Percentiles rank a stretch among this genome's conserved stretches.
Conservation (phyloP, 352 stramenopile genomes). For the Albugo candida region DNA sequence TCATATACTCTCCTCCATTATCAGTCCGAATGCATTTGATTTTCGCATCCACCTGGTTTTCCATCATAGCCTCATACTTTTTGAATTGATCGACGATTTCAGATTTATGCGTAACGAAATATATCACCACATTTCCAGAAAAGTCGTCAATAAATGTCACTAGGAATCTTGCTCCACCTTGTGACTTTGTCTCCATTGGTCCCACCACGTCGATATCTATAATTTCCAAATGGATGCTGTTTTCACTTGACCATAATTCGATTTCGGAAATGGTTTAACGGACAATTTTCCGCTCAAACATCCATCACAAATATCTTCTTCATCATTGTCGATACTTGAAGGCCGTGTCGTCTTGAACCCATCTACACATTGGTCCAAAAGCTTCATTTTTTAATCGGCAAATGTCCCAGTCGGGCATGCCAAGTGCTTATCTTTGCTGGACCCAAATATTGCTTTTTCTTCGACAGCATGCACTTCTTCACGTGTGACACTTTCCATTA, state of each 20-base stretch:
- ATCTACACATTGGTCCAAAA: too few species aligned
- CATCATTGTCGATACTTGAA: neutral
- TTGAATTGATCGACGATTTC: conserved; percentile 6
- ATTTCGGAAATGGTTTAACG: neutral
- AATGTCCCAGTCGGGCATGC: too few species aligned
- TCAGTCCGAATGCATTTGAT: conserved; percentile 13
- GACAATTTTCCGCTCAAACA: neutral
- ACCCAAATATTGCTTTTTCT: too few species aligned
- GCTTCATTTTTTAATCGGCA: too few species aligned
- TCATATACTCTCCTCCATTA: conserved; percentile 13
- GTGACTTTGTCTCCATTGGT: neutral
- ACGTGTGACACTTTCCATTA: too few species aligned
- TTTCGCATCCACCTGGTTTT: conserved; percentile 9
- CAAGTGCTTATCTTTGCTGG: too few species aligned
- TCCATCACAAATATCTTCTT: neutral
- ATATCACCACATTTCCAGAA: conserved; percentile 6
- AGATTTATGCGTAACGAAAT: conserved; percentile 11
- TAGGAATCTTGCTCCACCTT: conserved; percentile 1
- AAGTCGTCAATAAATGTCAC: conserved; percentile 11
- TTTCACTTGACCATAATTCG: neutral
- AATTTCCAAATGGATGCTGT: neutral
- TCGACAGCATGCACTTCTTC: too few species aligned
- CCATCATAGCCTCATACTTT: conserved; percentile 4
- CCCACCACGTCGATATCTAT: neutral
- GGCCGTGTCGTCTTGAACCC: too few species aligned